Conservation (phyloP, 1,284 basidiomycete species). For the Trichosporon sp. region DNA sequence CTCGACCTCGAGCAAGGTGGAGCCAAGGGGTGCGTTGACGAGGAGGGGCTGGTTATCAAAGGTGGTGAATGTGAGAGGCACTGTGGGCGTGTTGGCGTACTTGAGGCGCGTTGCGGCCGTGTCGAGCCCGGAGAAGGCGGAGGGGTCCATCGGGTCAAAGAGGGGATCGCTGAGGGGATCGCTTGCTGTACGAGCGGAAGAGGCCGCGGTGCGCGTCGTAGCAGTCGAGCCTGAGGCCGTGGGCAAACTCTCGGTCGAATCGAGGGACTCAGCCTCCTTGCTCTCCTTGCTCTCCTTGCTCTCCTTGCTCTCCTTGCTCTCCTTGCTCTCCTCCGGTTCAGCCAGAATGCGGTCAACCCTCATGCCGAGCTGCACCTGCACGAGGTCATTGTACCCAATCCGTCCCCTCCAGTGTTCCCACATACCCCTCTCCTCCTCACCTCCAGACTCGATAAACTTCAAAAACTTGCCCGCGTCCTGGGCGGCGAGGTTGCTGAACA, state of each 20-base stretch:
- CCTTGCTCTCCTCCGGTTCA: neutral
- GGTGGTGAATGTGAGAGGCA: conserved; percentile 45
- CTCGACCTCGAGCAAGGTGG: conserved; percentile 50
- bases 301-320: neutral
- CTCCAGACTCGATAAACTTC: conserved; percentile 58
- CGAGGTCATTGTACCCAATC: conserved; percentile 68
- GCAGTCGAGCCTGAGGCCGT: neutral
- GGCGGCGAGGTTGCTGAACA: conserved; percentile 67
- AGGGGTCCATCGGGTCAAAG: neutral
- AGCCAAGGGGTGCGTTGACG: conserved; percentile 45
- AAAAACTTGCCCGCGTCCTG: conserved; percentile 64
- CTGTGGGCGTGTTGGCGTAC: conserved; percentile 4
- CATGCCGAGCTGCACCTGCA: conserved; percentile 59
- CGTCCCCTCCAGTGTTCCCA: conserved; percentile 68
- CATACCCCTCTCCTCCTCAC: neutral
- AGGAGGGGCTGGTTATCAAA: conserved; percentile 40
- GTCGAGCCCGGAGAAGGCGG: neutral
- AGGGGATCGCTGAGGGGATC: neutral
- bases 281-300: neutral
- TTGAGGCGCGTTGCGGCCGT: neutral
- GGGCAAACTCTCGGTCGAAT: neutral
- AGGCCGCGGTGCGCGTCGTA: neutral
- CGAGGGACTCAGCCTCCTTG: neutral
- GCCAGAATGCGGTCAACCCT: conserved; percentile 5
- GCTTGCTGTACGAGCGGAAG: neutral